Percentiles rank a stretch among this genome's conserved stretches.
These are phyloP conservation scores for Trichoderma endophyticum DNA, from an alignment of 2,329 filamentous ascomycete genomes.

Conservation along the genomic window DNA sequence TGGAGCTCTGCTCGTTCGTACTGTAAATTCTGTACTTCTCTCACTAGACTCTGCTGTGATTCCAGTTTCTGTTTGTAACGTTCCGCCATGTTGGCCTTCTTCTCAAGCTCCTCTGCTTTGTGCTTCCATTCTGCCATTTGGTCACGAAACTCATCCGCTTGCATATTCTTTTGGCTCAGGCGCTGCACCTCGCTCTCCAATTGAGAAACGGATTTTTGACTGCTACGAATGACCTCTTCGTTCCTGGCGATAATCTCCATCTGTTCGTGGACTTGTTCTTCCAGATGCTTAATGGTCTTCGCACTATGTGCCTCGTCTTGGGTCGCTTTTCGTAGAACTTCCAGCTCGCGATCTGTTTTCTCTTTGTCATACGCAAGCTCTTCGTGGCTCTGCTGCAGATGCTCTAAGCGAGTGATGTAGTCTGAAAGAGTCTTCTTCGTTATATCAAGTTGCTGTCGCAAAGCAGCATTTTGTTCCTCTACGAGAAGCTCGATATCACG, in stretches of 20 bases:
- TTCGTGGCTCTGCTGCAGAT: constrained; percentile 61
- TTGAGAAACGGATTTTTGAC: constrained; percentile 44
- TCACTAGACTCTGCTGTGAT: constrained; percentile 52
- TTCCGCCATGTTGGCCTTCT: constrained; percentile 62
- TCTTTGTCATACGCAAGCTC: constrained; percentile 62
- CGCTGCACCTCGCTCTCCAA: constrained; percentile 54
- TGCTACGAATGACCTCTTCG: constrained; percentile 53
- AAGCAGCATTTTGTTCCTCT: constrained; percentile 53
- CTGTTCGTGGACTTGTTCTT: constrained; percentile 60
- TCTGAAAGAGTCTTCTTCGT: constrained; percentile 57
- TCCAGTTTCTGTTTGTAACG: constrained; percentile 62
- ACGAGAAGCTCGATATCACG: constrained; percentile 55
- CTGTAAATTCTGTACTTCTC: constrained; percentile 53
- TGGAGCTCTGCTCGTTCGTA: constrained; percentile 54
- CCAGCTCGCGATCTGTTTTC: constrained; percentile 53
- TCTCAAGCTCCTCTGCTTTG: constrained; percentile 56
- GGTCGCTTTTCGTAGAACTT: constrained; percentile 48
- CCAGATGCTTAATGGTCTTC: constrained; percentile 51
- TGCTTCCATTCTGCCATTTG: constrained; percentile 58
- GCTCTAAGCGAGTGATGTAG: constrained; percentile 57
- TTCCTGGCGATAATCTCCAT: constrained; percentile 65
- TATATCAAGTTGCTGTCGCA: constrained; percentile 50
- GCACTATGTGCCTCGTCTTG: constrained; percentile 51
- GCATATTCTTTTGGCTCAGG: constrained; percentile 45
- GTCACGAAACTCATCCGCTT: constrained; percentile 53